Evolutionary conservation across 345 rosid species (phyloP), one percentile per base, ranked within the genome.

Genomic region (Heritiera fomes): DNA sequence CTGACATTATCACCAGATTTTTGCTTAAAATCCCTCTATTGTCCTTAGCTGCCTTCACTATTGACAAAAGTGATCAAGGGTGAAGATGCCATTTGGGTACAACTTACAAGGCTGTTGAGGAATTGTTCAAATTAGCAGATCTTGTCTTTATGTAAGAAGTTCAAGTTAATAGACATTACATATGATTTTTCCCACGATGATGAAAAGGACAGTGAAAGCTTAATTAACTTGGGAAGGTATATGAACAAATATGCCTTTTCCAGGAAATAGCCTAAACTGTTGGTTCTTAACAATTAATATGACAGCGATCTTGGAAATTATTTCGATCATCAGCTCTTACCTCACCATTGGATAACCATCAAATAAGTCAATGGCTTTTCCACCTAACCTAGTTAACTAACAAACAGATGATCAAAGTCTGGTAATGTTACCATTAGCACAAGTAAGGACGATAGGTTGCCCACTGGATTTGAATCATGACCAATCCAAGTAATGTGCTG

Each of bases 141-240:
- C 17, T 15, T 7, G 8, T 28, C 58, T 11, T 40, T 60, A 34
- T 30, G 15, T 30, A 13, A 46, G 56, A 11, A 20, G 5, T 47
- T 32, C 3, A 15, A 0, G 15, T 67, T 66, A 20, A 34, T 15
- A 53, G 6, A 32, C 46, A 40, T 50, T 71, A 3, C 40, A 7
- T 32, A 18, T 6, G 3, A 34, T 28, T 34, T 49, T 78, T 38
- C 28, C 60, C 64, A 34, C 52, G 47, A 23, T 8, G 23, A 45
- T 43, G 46, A 66, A 20, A 41, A 30, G 2, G 79, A 80, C 53
- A 40, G 28, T 11, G 79, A 75, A 69, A 59, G 65, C 18, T 61
- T 40, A 52, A 47, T 47, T 1, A 71, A 78, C 77, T 61, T 18
- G 23, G 50, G 64, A 32, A 47, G 17, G 55, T 8, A 15, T 30